A percentile compares a stretch with the other conserved stretches of the same genome.
phyloP scores from a whole-genome alignment of 345 rosid species.

The Citrus unshiu region DNA sequence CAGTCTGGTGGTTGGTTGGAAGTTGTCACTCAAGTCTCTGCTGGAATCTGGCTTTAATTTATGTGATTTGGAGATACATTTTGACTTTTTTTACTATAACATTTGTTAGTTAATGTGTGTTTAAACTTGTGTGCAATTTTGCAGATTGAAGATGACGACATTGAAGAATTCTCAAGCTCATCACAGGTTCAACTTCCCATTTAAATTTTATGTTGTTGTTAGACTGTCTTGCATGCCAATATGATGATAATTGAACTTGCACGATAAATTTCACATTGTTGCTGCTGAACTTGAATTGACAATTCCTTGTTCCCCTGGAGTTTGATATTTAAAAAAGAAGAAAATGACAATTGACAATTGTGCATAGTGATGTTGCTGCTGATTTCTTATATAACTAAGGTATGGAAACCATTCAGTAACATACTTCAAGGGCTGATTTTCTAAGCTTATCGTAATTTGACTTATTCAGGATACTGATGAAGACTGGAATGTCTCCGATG shows the following conservation, averaged over 20 bases:
- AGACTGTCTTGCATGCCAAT: not conserved
- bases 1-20: not conserved
- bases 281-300: not conserved
- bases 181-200: constrained; percentile 32
- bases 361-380: not conserved
- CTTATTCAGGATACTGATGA: constrained; percentile 46
- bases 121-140: constrained; percentile 11
- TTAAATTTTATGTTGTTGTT: not conserved
- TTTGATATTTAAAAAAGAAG: no score
- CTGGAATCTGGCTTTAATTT: not conserved
- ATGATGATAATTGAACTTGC: not conserved
- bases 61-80: not conserved
- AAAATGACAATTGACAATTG: not conserved
- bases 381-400: not conserved
- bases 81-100: not conserved
- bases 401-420: not conserved
- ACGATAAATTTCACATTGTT: not conserved
- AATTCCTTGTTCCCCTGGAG: no score
- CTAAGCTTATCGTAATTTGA: not conserved
- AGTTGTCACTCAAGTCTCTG: not conserved
- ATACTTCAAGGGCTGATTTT: not conserved
- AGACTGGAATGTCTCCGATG: constrained; percentile 49
- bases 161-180: constrained; percentile 45
- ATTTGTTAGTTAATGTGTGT: not conserved
- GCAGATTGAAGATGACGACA: constrained; percentile 48